Base-by-base conservation (phyloP, 805 yeast species). In the Metschnikowia matae region DNA sequence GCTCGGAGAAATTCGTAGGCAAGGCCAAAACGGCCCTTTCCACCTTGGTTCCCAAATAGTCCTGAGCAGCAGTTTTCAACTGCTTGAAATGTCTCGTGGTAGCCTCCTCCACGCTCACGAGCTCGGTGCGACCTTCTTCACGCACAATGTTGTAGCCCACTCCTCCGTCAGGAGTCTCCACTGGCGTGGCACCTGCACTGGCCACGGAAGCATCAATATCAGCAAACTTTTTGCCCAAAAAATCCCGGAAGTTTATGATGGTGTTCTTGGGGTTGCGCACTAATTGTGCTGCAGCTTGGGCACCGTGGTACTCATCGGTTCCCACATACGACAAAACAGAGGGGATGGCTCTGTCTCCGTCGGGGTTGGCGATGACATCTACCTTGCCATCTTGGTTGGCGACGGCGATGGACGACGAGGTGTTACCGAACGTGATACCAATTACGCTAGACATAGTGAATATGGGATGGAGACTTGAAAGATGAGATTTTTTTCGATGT, bases 321-420 rank as follows among this genome's bases (percentile, higher is more conserved):
- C 95, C 97, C 52, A 90, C 90, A 68, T 91, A 94, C 17, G 97
- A 83, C 54, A 94, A 79, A 52, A 87, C 87, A 29, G 98, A 87
- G 54, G 98, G 96, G 67, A 94, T 94, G 53, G 92, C 81, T 76
- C 98, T 89, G 74, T 94, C 98, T 70, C 99, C 99, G 66, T 94
- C 99, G 60, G 95, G 97, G 82, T 94, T 92, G 60, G 99, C 99
- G 69, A 94, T 92, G 59, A 94, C 96, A 66, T 94, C 97, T 56
- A 89, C 94, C 68, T 86, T 87, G 55, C 97, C 97, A 64, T 92
- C 97, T 58, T 75, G 70, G 54, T 79, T 73, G 59, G 91, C 87
- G 63, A 84, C 88, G 45, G 98, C 97, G 68, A 94, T 90, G 52
- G 97, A 88, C 45, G 97, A 87, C 54, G 96, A 82, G 44, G 96